Conservation (phyloP, 345 rosid species). For the Citropsis articulata region DNA sequence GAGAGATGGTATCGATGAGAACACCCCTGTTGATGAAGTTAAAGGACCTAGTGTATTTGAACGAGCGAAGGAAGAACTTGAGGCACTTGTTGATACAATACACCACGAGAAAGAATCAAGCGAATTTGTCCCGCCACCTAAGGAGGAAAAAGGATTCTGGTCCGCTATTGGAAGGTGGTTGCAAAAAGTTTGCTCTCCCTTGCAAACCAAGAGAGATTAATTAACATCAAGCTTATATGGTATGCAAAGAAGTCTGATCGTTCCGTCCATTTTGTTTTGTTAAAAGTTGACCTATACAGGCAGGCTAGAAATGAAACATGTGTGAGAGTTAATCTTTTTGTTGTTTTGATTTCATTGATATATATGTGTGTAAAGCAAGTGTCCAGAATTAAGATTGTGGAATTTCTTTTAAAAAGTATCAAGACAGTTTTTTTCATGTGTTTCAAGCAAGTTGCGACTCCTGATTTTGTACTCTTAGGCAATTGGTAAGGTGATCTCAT, state of each 20-base stretch:
- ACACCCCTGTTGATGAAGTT: slow-evolving; percentile 39
- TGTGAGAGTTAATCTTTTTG: neutral
- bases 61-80: slow-evolving; percentile 61
- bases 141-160: slow-evolving; percentile 40
- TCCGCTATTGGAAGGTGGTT: slow-evolving; percentile 42
- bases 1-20: slow-evolving; percentile 43
- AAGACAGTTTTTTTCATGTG: neutral
- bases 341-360: neutral
- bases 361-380: neutral
- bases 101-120: slow-evolving; percentile 36
- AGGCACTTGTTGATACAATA: slow-evolving; percentile 46
- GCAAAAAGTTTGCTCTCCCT: slow-evolving; percentile 46
- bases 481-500: too few species aligned
- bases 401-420: neutral
- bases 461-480: too few species aligned
- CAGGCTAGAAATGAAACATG: neutral
- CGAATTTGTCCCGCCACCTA: slow-evolving; percentile 18
- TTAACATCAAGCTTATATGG: too few species aligned
- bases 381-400: neutral
- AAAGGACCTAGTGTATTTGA: slow-evolving; percentile 54
- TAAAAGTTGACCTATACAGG: neutral
- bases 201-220: slow-evolving; percentile 30
- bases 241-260: neutral
- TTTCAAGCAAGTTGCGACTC: neutral
- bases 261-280: neutral